Evolutionary conservation across 352 stramenopile species (phyloP), one percentile per base, ranked within the genome.

Genomic region (Pythium folliculosum): DNA sequence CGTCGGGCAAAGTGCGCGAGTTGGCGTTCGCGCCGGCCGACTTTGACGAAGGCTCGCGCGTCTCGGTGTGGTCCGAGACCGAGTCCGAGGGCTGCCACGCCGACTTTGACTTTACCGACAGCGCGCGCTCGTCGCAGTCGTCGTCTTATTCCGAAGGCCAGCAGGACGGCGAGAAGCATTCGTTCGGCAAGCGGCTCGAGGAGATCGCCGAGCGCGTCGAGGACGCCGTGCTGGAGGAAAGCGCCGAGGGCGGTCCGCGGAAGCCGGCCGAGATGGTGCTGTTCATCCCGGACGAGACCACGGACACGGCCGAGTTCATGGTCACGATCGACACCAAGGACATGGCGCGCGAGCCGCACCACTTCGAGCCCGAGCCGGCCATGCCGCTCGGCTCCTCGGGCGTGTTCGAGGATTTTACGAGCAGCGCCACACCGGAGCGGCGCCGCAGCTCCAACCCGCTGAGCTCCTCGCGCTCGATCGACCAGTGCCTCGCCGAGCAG

Each of bases 291-390:
- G 49, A 60, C 25, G 60, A 67, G 47, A 40, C 37, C 17, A 59
- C 37, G 22, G 60, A 60, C 49, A 27, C 55, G 57, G 63, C 66
- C 19, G 77, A 85, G 27, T 71, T 82, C 35, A 64, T 73, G 17
- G 75, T 81, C 35, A 72, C 75, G 9, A 84, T 86, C 43, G 76
- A 86, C 59, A 86, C 78, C 38, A 80, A 48, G 0, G 74, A 86
- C 58, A 86, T 84, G 78, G 27, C 79, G 25, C 76, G 74, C 8
- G 60, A 75, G 0, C 70, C 58, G 0, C 21, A 35, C 30, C 12
- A 10, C 12, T 40, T 67, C 16, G 37, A 49, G 21, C 19, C 22
- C 22, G 19, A 56, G 21, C 12, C 17, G 30, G 17, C 48, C 25
- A 52, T 49, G 23, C 52, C 51, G 43, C 52, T 62, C 16, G 30